Evolutionary conservation across 2,329 filamentous ascomycete genomes (phyloP), one percentile per base, ranked within the genome.

Genomic region (Bisporella sp.): DNA sequence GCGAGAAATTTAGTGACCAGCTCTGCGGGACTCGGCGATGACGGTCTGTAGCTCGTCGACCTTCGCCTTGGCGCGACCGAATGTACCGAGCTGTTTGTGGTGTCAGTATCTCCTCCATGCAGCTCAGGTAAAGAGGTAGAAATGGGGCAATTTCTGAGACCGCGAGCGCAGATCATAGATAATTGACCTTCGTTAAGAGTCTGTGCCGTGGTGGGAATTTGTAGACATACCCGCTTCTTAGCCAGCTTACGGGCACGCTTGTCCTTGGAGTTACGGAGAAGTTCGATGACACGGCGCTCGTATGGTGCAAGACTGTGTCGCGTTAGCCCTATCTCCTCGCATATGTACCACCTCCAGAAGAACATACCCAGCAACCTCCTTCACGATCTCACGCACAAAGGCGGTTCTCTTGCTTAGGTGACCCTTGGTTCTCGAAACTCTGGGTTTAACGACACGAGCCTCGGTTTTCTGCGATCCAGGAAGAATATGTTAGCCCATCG

Each of bases 191-290:
- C 21, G 21, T 21, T 2, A 21, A 21, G 21, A 21, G 3, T 21
- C 21, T 21, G 21, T 21, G 21, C 21, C 21, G 21, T 21, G 21
- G 21, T 3, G 21, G 21, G 21, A 21, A 21, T 21, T 21, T 41
- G 51, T 30, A 41, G 50, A 82, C 86, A 64, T 82, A 92, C 87
- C 75, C 92, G 85, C 88, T 95, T 96, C 91, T 97, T 97, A 69
- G 92, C 92, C 70, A 96, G 88, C 86, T 96, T 96, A 67, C 92
- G 84, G 69, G 92, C 92, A 76, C 92, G 89, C 89, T 97, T 97
- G 78, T 99, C 93, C 81, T 95, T 95, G 80, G 82, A 86, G 87
- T 99, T 99, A 69, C 93, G 89, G 76, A 99, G 87, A 72, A 99
- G 80, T 84, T 99, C 93, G 72, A 99, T 95, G 66, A 99, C 89